These are phyloP conservation scores for Tulasnella sp. DNA, from an alignment of 768 basidiomycete species.

Conservation along the genomic window DNA sequence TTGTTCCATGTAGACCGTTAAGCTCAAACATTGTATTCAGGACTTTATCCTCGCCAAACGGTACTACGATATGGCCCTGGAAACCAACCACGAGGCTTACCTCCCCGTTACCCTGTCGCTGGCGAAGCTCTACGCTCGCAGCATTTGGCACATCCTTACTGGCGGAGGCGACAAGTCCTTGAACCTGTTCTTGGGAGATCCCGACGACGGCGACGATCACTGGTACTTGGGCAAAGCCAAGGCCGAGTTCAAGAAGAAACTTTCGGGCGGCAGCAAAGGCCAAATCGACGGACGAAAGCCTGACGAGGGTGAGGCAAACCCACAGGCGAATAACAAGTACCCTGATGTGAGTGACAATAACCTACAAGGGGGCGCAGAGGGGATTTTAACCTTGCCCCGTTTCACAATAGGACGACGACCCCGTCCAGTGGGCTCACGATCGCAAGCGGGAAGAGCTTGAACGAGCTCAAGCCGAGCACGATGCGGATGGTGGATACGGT, in stretches of 20 bases:
- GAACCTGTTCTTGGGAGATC: constrained; percentile 40
- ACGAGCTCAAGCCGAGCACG: constrained; percentile 26
- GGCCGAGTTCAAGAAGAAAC: constrained; percentile 58
- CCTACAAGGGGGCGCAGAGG: background rate
- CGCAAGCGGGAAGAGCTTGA: constrained; percentile 38
- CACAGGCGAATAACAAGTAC: constrained; percentile 49
- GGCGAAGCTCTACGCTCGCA: constrained; percentile 72
- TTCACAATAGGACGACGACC: constrained; percentile 32
- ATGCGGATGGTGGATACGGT: constrained; percentile 26
- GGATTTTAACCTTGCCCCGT: background rate
- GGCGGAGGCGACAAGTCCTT: constrained; percentile 62
- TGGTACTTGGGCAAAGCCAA: constrained; percentile 83
- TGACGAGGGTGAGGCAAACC: constrained; percentile 32
- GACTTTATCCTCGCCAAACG: constrained; percentile 97
- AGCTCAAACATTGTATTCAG: constrained; percentile 38
- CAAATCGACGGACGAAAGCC: constrained; percentile 19
- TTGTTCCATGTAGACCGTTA: background rate
- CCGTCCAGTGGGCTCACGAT: constrained; percentile 52
- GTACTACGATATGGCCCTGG: constrained; percentile 85
- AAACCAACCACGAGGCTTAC: constrained; percentile 85
- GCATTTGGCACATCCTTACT: constrained; percentile 74
- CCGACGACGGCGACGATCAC: constrained; percentile 57
- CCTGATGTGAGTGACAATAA: constrained; percentile 65
- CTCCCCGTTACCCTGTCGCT: constrained; percentile 82
- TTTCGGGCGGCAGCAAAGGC: constrained; percentile 16